These are phyloP conservation scores for Citrus reticulata DNA, from an alignment of 345 rosid genomes.

Conservation along the genomic window DNA sequence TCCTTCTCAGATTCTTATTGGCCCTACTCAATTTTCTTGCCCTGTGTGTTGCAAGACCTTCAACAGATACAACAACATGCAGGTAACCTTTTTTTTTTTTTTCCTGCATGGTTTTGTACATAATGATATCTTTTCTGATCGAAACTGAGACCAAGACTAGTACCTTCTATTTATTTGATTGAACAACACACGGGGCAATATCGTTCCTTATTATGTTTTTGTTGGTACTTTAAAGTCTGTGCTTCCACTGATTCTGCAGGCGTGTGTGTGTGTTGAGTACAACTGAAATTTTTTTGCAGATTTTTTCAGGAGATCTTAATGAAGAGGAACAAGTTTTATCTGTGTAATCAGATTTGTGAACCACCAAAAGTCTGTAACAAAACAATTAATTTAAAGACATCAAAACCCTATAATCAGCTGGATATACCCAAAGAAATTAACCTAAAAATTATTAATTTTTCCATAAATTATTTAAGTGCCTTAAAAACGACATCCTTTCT, in stretches of 20 bases:
- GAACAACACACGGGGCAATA: slow-evolving; percentile 50
- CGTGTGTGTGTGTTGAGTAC: slow-evolving; percentile 19
- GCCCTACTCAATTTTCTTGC: slow-evolving; percentile 97
- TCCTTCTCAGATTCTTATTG: slow-evolving; percentile 94
- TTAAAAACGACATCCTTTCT: background rate
- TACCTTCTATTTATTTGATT: slow-evolving; percentile 45
- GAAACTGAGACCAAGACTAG: slow-evolving; percentile 47
- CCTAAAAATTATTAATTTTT: background rate
- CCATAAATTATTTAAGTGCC: background rate
- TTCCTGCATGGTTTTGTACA: too few species aligned
- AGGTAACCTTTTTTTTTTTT: slow-evolving; percentile 35
- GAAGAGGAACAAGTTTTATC: background rate
- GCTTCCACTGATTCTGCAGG: slow-evolving; percentile 27
- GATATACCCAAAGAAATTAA: background rate
- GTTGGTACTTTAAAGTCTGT: slow-evolving; percentile 56
- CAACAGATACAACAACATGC: slow-evolving; percentile 99
- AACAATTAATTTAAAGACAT: slow-evolving; percentile 4
- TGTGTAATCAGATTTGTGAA: background rate
- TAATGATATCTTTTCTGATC: slow-evolving; percentile 23
- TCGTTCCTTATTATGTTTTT: slow-evolving; percentile 62
- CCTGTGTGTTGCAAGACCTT: slow-evolving; percentile 96
- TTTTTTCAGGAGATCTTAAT: slow-evolving; percentile 2
- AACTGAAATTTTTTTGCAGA: slow-evolving; percentile 15
- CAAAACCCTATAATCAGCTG: slow-evolving; percentile 1
- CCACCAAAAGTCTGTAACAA: slow-evolving; percentile 14